phyloP scores from a whole-genome alignment of 2,329 filamentous ascomycete species.

The Ambrosiella xylebori region DNA sequence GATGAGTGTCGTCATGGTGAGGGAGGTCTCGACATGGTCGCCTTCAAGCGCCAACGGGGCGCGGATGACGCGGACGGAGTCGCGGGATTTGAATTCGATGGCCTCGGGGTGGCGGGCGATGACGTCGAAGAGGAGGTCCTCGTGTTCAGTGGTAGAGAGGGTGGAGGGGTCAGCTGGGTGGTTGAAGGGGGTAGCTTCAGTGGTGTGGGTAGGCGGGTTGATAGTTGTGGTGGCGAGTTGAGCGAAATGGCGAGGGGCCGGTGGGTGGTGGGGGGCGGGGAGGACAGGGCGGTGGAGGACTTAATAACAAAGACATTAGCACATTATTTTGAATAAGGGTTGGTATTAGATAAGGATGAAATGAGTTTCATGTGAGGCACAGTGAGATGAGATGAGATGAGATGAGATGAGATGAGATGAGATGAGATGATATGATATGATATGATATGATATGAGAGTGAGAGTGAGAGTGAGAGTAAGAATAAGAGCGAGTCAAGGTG shows the following conservation, averaged over 20 bases:
- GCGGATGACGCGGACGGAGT: constrained; percentile 11
- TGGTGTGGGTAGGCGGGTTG: neutral
- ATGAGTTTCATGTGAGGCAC: neutral
- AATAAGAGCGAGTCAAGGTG: neutral
- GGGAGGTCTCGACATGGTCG: constrained; percentile 10
- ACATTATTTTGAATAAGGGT: neutral
- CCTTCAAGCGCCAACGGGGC: constrained; percentile 12
- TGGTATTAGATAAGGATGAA: neutral
- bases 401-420: no score
- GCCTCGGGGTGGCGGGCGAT: constrained; percentile 8
- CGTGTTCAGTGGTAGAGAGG: constrained; percentile 7
- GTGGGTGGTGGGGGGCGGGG: neutral
- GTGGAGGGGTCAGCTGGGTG: constrained; percentile 5
- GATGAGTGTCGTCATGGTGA: constrained; percentile 9
- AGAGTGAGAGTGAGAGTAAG: neutral
- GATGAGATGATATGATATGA: neutral
- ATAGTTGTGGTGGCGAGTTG: constrained; percentile 8
- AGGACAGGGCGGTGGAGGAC: constrained; percentile 3
- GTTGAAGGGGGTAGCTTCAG: constrained; percentile 6
- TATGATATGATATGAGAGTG: neutral
- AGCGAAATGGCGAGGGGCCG: constrained; percentile 5
- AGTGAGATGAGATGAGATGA: neutral
- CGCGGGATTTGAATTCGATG: constrained; percentile 9
- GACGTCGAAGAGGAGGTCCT: constrained; percentile 12
- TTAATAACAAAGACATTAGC: neutral